Percentiles rank a stretch among this genome's conserved stretches.
Conservation (phyloP, 2,329 filamentous ascomycete genomes). For the Xylariales sp. region DNA sequence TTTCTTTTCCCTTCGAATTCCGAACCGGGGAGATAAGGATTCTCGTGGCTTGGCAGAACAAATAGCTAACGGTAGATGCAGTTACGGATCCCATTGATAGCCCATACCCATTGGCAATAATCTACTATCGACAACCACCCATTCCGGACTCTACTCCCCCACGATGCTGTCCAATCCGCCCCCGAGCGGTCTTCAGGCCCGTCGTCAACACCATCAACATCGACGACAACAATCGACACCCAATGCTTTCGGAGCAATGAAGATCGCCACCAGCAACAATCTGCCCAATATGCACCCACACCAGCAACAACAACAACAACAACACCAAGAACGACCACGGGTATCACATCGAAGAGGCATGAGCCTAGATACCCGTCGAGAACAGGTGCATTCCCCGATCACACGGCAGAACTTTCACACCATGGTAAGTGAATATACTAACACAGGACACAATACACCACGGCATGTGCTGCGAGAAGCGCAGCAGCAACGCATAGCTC, state of each 20-base stretch:
- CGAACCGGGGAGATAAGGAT: slow-evolving; percentile 12
- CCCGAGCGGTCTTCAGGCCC: slow-evolving; percentile 63
- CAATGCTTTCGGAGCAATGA: slow-evolving; percentile 69
- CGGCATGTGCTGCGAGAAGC: slow-evolving; percentile 85
- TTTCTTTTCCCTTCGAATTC: background rate
- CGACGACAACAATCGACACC: slow-evolving; percentile 86
- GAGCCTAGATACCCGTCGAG: slow-evolving; percentile 71
- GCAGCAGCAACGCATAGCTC: slow-evolving; percentile 81
- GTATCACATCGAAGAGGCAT: slow-evolving; percentile 73
- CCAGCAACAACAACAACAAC: slow-evolving; percentile 31
- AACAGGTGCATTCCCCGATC: slow-evolving; percentile 40
- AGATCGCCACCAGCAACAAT: slow-evolving; percentile 58
- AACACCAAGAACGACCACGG: slow-evolving; percentile 21
- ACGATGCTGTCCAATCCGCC: slow-evolving; percentile 76
- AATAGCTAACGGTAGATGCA: slow-evolving; percentile 24
- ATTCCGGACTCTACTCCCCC: slow-evolving; percentile 67
- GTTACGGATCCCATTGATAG: slow-evolving; percentile 41
- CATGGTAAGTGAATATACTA: slow-evolving; percentile 51
- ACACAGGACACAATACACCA: slow-evolving; percentile 53
- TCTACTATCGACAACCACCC: slow-evolving; percentile 46
- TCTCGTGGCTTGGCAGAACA: background rate
- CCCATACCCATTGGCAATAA: slow-evolving; percentile 24
- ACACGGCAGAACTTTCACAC: slow-evolving; percentile 41
- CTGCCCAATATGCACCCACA: slow-evolving; percentile 56
- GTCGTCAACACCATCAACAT: slow-evolving; percentile 74